Conservation (phyloP, 2,329 filamentous ascomycete genomes). For the Aspergillus versicolor region DNA sequence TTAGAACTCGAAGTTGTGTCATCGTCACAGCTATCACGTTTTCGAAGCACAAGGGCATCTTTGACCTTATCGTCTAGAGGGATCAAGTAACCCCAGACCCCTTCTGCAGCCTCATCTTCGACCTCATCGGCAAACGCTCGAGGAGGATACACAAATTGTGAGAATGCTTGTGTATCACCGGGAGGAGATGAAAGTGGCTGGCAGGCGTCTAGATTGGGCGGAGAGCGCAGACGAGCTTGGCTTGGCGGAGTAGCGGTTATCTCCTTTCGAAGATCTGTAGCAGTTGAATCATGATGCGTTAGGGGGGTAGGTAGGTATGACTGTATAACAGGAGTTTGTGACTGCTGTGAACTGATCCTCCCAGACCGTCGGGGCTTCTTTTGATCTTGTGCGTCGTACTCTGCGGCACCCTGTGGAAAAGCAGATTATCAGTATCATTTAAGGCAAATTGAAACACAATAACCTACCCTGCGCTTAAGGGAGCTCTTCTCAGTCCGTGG, state of each 20-base stretch:
- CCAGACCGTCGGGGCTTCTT: conserved; percentile 85
- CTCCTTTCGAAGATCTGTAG: conserved; percentile 65
- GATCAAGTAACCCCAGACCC: conserved; percentile 94
- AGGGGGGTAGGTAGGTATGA: conserved; percentile 78
- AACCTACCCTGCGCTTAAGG: conserved; percentile 73
- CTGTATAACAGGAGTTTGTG: conserved; percentile 58
- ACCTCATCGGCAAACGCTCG: conserved; percentile 75
- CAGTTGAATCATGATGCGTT: conserved; percentile 66
- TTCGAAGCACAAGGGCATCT: conserved; percentile 71
- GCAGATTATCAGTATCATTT: conserved; percentile 22
- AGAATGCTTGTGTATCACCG: conserved; percentile 74
- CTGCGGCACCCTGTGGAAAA: conserved; percentile 61
- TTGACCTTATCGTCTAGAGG: conserved; percentile 72
- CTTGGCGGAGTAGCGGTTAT: conserved; percentile 69
- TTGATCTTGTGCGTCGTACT: conserved; percentile 59
- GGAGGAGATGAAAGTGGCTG: conserved; percentile 62
- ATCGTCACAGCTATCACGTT: conserved; percentile 67
- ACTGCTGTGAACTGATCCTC: conserved; percentile 63
- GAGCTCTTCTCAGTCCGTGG: conserved; percentile 71
- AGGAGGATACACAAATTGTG: conserved; percentile 75
- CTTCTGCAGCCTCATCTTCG: conserved; percentile 77
- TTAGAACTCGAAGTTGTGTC: conserved; percentile 39
- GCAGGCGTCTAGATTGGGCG: conserved; percentile 38
- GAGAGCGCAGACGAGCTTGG: conserved; percentile 48
- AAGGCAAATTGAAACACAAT: conserved; percentile 12